phyloP scores from a whole-genome alignment of 345 rosid genomes.

The Capsella bursapastoris region DNA sequence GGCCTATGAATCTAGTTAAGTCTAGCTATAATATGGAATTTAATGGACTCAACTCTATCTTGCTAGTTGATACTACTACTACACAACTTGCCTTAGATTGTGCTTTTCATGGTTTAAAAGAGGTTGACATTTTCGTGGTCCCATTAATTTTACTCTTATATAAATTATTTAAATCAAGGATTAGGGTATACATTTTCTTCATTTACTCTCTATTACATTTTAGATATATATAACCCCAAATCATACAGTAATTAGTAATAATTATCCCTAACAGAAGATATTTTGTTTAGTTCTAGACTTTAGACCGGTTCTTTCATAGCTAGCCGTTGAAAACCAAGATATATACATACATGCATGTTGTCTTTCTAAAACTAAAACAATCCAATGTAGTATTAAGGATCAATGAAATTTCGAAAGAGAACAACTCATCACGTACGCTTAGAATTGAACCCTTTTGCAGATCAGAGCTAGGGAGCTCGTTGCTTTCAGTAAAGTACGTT shows the following conservation, averaged over 20 bases:
- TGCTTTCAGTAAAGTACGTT: background rate
- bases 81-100: constrained; percentile 38
- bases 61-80: background rate
- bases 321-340: background rate
- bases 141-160: background rate
- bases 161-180: background rate
- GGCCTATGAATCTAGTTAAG: constrained; percentile 9
- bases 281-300: background rate
- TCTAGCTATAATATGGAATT: background rate
- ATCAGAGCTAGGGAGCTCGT: constrained; percentile 1
- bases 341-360: background rate
- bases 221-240: background rate
- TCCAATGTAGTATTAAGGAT: constrained; percentile 24
- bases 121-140: constrained; percentile 36
- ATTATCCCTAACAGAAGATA: background rate
- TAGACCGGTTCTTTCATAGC: background rate
- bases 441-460: constrained; percentile 18
- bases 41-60: constrained; percentile 33
- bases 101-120: constrained; percentile 29
- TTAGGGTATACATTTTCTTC: constrained; percentile 1
- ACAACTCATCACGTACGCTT: background rate
- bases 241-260: background rate
- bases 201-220: constrained; percentile 3
- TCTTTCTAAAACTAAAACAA: constrained; percentile 6
- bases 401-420: background rate